These are phyloP conservation scores for Lachnellula suecica DNA, from an alignment of 2,329 filamentous ascomycete genomes.

Conservation along the genomic window DNA sequence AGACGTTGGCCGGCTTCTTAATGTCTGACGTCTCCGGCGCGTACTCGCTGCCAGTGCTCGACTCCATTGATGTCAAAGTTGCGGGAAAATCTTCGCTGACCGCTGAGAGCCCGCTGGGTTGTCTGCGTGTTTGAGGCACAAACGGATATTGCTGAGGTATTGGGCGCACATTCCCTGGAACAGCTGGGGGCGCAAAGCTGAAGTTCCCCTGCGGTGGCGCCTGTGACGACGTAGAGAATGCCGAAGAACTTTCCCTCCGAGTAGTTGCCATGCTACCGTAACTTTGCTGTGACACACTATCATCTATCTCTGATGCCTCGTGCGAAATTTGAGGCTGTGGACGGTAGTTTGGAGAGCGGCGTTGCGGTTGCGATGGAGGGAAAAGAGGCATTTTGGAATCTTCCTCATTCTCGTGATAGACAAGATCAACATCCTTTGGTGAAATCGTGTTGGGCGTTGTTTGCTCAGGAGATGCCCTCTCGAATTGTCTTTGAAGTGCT, in stretches of 20 bases:
- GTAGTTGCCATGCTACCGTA: conserved; percentile 43
- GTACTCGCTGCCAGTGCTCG: conserved; percentile 38
- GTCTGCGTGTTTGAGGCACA: conserved; percentile 25
- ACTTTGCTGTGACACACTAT: conserved; percentile 38
- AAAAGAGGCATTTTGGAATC: conserved; percentile 74
- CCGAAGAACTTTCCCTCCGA: conserved; percentile 37
- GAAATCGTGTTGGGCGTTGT: conserved; percentile 83
- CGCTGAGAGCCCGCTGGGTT: conserved; percentile 27
- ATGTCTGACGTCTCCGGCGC: conserved; percentile 28
- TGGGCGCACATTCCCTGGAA: conserved; percentile 26
- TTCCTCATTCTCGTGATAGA: conserved; percentile 76
- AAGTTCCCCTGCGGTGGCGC: conserved; percentile 35
- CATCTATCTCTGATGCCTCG: conserved; percentile 32
- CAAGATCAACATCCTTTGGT: conserved; percentile 85
- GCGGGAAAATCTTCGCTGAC: conserved; percentile 31
- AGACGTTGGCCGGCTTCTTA: conserved; percentile 57
- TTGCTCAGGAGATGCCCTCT: conserved; percentile 35
- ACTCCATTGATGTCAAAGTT: conserved; percentile 40
- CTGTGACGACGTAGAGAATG: conserved; percentile 32
- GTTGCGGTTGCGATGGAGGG: conserved; percentile 52
- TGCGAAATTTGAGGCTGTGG: conserved; percentile 25
- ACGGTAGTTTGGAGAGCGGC: conserved; percentile 38
- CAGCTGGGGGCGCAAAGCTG: conserved; percentile 44
- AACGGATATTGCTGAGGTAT: conserved; percentile 35
- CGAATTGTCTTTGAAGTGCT: conserved; percentile 40